phyloP scores from a whole-genome alignment of 2,329 filamentous ascomycete genomes.

The Phyllosticta capitalensis region DNA sequence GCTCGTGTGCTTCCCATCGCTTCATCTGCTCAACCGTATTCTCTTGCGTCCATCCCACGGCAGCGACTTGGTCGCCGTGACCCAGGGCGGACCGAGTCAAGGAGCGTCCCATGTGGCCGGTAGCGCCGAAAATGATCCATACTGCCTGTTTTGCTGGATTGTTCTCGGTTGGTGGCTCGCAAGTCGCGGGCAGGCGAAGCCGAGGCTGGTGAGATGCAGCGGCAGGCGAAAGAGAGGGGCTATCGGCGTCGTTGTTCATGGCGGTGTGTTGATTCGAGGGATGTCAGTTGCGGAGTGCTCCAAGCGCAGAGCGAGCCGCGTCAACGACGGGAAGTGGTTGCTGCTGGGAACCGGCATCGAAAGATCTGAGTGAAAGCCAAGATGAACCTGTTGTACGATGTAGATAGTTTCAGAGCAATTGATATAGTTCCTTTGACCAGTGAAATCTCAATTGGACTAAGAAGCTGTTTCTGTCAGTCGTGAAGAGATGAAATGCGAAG shows the following conservation, averaged over 20 bases:
- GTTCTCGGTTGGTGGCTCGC: slow-evolving; percentile 67
- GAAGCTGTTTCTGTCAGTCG: background rate
- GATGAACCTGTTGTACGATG: background rate
- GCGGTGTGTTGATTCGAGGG: background rate
- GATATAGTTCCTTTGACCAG: background rate
- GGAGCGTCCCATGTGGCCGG: slow-evolving; percentile 92
- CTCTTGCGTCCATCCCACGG: slow-evolving; percentile 76
- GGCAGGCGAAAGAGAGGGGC: slow-evolving; percentile 25
- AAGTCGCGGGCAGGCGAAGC: slow-evolving; percentile 66
- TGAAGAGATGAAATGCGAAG: background rate
- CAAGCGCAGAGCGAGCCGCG: background rate
- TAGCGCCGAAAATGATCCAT: slow-evolving; percentile 95
- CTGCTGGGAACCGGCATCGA: background rate
- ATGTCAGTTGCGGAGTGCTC: background rate
- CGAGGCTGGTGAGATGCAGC: slow-evolving; percentile 28
- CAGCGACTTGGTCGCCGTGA: slow-evolving; percentile 74
- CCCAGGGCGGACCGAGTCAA: slow-evolving; percentile 73
- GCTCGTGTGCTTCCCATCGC: slow-evolving; percentile 34
- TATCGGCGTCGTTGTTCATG: slow-evolving; percentile 10
- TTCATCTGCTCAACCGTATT: slow-evolving; percentile 64
- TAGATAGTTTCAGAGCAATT: background rate
- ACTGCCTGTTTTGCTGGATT: slow-evolving; percentile 66
- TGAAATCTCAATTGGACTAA: background rate
- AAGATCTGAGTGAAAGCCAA: background rate
- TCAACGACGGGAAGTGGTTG: background rate